Percentiles rank a stretch among this genome's conserved stretches.
These are phyloP conservation scores for Paecilomyces fulvus DNA, from an alignment of 2,329 filamentous ascomycete species.

Conservation along the genomic window DNA sequence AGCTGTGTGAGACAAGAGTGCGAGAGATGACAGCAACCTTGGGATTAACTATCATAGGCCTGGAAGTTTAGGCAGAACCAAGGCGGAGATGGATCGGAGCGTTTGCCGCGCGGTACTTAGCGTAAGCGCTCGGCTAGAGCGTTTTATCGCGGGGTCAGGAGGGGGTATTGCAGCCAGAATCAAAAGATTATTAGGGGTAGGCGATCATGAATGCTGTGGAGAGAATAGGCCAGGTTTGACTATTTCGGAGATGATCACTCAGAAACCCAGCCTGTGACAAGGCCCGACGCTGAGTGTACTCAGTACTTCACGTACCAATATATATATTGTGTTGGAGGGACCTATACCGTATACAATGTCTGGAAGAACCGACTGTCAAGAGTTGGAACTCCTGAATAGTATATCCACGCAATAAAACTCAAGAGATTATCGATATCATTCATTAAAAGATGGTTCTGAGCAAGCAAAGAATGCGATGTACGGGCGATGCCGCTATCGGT, in stretches of 20 bases:
- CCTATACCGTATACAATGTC: neutral
- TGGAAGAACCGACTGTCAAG: neutral
- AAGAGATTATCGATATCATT: neutral
- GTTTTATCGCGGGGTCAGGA: neutral
- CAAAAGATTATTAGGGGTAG: neutral
- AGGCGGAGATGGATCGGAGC: neutral
- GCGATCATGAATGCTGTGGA: neutral
- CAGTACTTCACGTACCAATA: neutral
- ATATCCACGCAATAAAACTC: neutral
- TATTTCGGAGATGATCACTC: neutral
- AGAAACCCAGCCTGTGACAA: neutral
- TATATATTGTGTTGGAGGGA: neutral
- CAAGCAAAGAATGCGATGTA: neutral
- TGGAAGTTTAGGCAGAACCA: neutral
- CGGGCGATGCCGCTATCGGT: neutral
- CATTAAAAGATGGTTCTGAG: neutral
- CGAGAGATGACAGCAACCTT: neutral
- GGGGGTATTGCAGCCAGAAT: neutral
- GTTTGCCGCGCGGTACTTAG: neutral
- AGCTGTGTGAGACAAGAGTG: neutral
- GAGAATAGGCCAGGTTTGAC: neutral
- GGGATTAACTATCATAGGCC: neutral
- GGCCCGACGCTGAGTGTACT: neutral
- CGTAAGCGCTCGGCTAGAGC: neutral
- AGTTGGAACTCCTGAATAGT: neutral